Evolutionary conservation across 129 eudicot species (phyloP).

Genomic region (Artemisia tridentata): DNA sequence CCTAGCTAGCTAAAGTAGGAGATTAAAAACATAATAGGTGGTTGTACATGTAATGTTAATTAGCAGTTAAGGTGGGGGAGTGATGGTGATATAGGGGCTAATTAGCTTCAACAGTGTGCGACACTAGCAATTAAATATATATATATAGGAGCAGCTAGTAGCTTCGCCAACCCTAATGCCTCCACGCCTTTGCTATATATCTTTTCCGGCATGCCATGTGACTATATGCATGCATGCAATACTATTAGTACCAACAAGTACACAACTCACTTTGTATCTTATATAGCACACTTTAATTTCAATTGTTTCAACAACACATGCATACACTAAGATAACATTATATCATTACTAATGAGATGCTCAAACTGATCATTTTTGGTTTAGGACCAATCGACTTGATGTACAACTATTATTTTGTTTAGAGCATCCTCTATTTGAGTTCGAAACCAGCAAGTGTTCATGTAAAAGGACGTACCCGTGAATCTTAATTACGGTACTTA

Average conservation of each 20-base stretch:
- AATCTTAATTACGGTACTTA: too few species aligned
- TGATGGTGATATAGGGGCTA: background rate
- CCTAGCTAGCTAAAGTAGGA: background rate
- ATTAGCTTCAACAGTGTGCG: constrained; percentile 3
- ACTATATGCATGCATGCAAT: too few species aligned
- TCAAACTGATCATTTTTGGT: background rate
- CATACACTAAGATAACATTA: too few species aligned
- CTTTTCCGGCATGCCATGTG: constrained; percentile 20
- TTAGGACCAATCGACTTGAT: too few species aligned
- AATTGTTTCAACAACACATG: background rate
- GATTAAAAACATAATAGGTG: background rate
- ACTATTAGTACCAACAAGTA: too few species aligned
- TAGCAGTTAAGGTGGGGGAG: background rate
- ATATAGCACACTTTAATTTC: background rate
- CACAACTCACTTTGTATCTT: too few species aligned
- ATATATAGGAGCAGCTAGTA: background rate
- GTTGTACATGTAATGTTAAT: background rate
- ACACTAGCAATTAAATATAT: constrained; percentile 3
- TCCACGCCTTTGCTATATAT: constrained; percentile 9
- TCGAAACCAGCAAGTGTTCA: too few species aligned
- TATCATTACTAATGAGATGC: too few species aligned
- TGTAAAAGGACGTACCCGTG: too few species aligned
- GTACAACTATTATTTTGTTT: too few species aligned
- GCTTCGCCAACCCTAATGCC: constrained; percentile 23
- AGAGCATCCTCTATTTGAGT: too few species aligned